These are phyloP conservation scores for Scytalidium sp. DNA, from an alignment of 2,329 filamentous ascomycete species.

Conservation along the genomic window DNA sequence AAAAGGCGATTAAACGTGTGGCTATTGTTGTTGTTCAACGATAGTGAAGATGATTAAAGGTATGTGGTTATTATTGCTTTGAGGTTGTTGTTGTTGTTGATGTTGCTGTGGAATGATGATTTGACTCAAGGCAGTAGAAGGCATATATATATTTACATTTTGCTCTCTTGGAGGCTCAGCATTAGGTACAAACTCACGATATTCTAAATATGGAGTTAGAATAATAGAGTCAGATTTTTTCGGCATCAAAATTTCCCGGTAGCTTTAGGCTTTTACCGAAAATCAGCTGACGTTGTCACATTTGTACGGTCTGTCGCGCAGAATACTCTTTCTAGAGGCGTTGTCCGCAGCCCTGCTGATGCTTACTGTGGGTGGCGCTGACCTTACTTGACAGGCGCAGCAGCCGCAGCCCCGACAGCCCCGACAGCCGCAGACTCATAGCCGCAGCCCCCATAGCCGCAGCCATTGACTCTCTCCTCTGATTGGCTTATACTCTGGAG, in stretches of 20 bases:
- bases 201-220: conserved; percentile 9
- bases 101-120: conserved; percentile 6
- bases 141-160: conserved; percentile 6
- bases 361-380: conserved; percentile 5
- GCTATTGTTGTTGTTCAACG: conserved; percentile 3
- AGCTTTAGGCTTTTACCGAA: conserved; percentile 1
- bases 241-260: conserved; percentile 3
- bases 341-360: conserved; percentile 6
- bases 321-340: conserved; percentile 2
- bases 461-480: not conserved
- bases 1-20: not conserved
- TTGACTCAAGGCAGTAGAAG: conserved; percentile 4
- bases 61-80: conserved; percentile 4
- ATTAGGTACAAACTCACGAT: conserved; percentile 5
- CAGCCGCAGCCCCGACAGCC: not conserved
- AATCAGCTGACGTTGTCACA: conserved; percentile 7
- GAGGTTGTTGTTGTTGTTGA: not conserved
- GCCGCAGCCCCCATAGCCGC: not conserved
- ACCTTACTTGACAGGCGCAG: not conserved
- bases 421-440: not conserved
- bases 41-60: conserved; percentile 5
- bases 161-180: conserved; percentile 4
- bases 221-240: conserved; percentile 4
- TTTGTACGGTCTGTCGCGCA: conserved; percentile 2
- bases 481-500: not conserved